Evolutionary conservation across 1,139 yeast genomes (phyloP).

Genomic region (Komagataea norvegica): DNA sequence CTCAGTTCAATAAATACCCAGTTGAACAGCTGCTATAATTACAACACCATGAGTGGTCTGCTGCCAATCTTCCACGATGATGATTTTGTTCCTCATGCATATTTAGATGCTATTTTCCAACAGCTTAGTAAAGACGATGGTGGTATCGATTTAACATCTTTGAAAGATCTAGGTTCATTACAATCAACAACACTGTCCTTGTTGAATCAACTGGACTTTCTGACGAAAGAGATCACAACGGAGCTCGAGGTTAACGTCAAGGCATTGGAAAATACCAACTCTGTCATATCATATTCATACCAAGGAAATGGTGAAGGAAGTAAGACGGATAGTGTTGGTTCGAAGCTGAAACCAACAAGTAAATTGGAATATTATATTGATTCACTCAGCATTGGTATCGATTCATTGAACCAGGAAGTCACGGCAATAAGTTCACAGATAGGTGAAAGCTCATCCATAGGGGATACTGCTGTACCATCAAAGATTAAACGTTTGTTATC

Average conservation of each 20-base stretch:
- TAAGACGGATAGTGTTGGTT: conserved; percentile 3
- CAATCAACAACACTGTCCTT: conserved; percentile 38
- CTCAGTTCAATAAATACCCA: no score
- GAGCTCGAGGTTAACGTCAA: conserved; percentile 47
- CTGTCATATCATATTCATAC: conserved; percentile 34
- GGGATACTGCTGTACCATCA: conserved; percentile 15
- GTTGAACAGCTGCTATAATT: no score
- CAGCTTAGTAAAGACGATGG: conserved; percentile 3
- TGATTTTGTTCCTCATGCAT: conserved; percentile 46
- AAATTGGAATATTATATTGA: conserved; percentile 62
- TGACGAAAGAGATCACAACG: conserved; percentile 50
- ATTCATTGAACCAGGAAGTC: conserved; percentile 49
- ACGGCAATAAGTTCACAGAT: conserved; percentile 16
- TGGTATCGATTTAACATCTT: conserved; percentile 21
- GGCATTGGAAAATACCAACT: conserved; percentile 38
- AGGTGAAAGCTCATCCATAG: conserved; percentile 10
- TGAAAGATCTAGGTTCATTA: conserved; percentile 29
- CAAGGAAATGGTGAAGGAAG: conserved; percentile 5
- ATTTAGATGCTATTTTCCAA: conserved; percentile 41
- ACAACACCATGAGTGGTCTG: conserved; percentile 27
- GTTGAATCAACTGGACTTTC: conserved; percentile 56
- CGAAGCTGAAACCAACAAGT: conserved; percentile 35
- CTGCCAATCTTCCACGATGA: conserved; percentile 45
- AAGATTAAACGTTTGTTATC: conserved; percentile 35
- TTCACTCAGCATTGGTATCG: conserved; percentile 52